These are phyloP conservation scores for Monosiga brevicollis DNA, from an alignment of 78 protist species.

Conservation along the genomic window DNA sequence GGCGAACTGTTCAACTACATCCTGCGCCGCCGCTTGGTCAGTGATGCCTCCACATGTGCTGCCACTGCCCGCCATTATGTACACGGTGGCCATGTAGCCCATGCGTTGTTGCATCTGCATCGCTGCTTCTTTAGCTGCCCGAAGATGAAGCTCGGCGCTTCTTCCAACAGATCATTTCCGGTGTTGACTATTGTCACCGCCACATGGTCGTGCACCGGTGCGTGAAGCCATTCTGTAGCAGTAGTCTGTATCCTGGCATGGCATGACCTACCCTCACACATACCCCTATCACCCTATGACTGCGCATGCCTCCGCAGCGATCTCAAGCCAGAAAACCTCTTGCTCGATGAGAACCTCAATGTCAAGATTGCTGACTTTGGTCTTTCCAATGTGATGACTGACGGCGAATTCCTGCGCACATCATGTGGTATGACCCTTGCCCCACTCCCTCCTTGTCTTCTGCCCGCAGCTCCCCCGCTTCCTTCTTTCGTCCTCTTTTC, in stretches of 20 bases:
- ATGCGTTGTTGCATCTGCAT: no score
- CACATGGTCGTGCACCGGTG: constrained; percentile 90
- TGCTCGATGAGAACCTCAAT: constrained; percentile 30
- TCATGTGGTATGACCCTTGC: no score
- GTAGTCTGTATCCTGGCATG: neutral
- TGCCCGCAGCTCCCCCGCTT: no score
- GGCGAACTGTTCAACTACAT: constrained; percentile 99
- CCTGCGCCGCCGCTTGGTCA: no score
- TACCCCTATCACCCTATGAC: no score
- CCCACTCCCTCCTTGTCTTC: no score
- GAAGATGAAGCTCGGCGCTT: constrained; percentile 82
- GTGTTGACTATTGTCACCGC: constrained; percentile 90
- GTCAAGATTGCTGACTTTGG: constrained; percentile 96
- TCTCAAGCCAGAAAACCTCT: constrained; percentile 49
- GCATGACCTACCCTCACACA: neutral
- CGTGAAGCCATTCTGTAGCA: neutral
- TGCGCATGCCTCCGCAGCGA: constrained; percentile 22
- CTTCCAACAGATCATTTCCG: constrained; percentile 97
- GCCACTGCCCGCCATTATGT: no score
- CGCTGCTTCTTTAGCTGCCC: constrained; percentile 26
- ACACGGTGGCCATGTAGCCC: no score
- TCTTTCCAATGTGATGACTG: constrained; percentile 88
- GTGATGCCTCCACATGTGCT: no score
- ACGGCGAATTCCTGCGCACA: constrained; percentile 93
- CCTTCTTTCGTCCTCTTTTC: no score